Evolutionary conservation across 2,329 filamentous ascomycete species (phyloP).

Genomic region (Exophiala mesophila): DNA sequence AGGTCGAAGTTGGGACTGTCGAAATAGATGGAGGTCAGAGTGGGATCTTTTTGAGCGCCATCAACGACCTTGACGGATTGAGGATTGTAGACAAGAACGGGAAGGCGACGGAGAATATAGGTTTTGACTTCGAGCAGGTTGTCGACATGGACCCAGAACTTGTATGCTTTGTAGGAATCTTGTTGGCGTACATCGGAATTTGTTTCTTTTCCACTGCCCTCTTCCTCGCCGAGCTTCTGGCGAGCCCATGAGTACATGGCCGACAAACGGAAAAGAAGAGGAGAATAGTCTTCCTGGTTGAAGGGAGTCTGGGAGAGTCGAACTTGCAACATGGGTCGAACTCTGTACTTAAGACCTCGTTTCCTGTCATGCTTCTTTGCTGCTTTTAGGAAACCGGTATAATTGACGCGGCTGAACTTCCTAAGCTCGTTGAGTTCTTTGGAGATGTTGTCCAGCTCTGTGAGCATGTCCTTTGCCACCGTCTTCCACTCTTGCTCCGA

Average conservation of each 20-base stretch:
- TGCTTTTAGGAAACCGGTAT: slow-evolving; percentile 95
- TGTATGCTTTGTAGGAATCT: slow-evolving; percentile 77
- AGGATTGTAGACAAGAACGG: slow-evolving; percentile 88
- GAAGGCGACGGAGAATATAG: slow-evolving; percentile 82
- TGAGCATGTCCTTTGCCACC: slow-evolving; percentile 65
- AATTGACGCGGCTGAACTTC: slow-evolving; percentile 93
- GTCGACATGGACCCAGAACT: slow-evolving; percentile 96
- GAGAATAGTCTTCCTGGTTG: slow-evolving; percentile 91
- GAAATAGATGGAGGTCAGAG: slow-evolving; percentile 93
- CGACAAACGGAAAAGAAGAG: slow-evolving; percentile 79
- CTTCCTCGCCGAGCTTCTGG: slow-evolving; percentile 66
- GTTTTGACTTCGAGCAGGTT: slow-evolving; percentile 98
- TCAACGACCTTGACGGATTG: slow-evolving; percentile 78
- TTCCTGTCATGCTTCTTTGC: slow-evolving; percentile 99
- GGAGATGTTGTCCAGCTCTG: slow-evolving; percentile 79
- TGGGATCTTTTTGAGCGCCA: slow-evolving; percentile 70
- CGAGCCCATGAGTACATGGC: slow-evolving; percentile 94
- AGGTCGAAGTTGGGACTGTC: slow-evolving; percentile 81
- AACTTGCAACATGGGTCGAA: slow-evolving; percentile 86
- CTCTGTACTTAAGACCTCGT: slow-evolving; percentile 77
- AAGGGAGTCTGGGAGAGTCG: slow-evolving; percentile 83
- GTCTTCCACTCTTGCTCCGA: slow-evolving; percentile 38
- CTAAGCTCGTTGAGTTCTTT: slow-evolving; percentile 90
- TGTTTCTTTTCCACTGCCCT: slow-evolving; percentile 40
- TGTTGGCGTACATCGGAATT: slow-evolving; percentile 37